Base-by-base conservation (phyloP, 2,329 filamentous ascomycete species). In the Lecanicillium sp. region DNA sequence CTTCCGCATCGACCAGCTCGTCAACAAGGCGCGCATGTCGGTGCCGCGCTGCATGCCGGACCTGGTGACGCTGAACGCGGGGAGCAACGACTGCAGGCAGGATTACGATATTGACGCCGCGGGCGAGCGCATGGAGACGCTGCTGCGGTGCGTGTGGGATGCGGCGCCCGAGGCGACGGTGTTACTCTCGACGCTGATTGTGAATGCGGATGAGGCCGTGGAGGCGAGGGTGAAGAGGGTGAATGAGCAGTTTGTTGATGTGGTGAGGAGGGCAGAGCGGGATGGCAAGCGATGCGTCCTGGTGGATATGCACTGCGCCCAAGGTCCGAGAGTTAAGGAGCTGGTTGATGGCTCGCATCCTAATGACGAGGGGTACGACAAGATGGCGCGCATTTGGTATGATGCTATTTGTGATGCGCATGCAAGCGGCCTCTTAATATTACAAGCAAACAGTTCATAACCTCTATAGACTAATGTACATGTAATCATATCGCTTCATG, bases 51-150 rank as follows among this genome's bases (percentile, higher is more conserved):
- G 52, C 38, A 49, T 50, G 42, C 63, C 64, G 1, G 60, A 65
- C 38, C 18, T 65, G 11, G 50, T 65, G 30, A 46, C 61, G 7
- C 42, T 66, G 41, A 62, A 66, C 40, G 56, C 49, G 7, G 63
- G 64, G 2, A 60, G 62, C 12, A 66, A 66, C 43, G 63, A 68
- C 44, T 60, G 59, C 45, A 43, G 52, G 20, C 54, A 54, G 20
- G 47, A 57, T 41, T 43, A 53, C 13, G 49, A 59, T 36, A 39
- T 60, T n/a, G 13, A 49, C 7, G 45, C 46, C 13, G 52, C 53
- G 6, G 52, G 53, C 4, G 38, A 48, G 7, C 52, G 60, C 9
- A 46, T 62, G 40, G 43, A 36, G 10, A 34, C 25, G 22, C 28
- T 64, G 27, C 32, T 64, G 22, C 49, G 59, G 28, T 48, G 52